Base-by-base conservation (phyloP, 2,329 filamentous ascomycete genomes). In the Colletotrichum cordylinicola region DNA sequence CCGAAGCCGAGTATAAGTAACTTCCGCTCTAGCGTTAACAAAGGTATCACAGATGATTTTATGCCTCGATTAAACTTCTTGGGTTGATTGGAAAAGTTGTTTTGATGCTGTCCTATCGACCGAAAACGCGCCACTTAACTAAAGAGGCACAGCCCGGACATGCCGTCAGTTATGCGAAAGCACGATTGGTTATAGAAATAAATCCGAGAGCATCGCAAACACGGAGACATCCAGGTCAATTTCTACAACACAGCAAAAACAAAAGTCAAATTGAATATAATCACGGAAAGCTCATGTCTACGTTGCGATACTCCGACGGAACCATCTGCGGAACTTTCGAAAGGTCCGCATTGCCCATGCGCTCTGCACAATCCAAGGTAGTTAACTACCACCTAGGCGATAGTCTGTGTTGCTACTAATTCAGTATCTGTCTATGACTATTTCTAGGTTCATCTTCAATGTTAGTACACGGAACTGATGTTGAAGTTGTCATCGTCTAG, bases 151-250 rank as follows among this genome's bases (percentile, higher is more conserved):
- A 13, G 33, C n/a, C 7, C 21, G n/a, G 18, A 13, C n/a, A 2
- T 0, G n/a, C 12, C n/a, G n/a, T 21, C 0, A 2, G n/a, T 4
- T 3, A 21, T 21, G 43, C n/a, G 1, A 52, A 21, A 4, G n/a
- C 6, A 52, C 10, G 3, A 1, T 1, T 43, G 18, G 39, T 3
- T 43, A 18, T 2, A 43, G 39, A 43, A 48, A 48, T n/a, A 48
- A 48, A 8, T 13, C n/a, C 10, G n/a, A 48, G n/a, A 21, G 10
- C 18, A 48, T 48, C 43, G 43, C n/a, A 48, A 48, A 48, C n/a
- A 21, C 10, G 18, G 43, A 21, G 10, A 21, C 8, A n/a, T 2
- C 2, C 43, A 21, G n/a, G 6, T 13, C 6, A 21, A 48, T 48
- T 48, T 13, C 3, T 0, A 21, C n/a, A 12, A 12, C 0, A 21